A percentile compares a stretch with the other conserved stretches of the same genome.
These are phyloP conservation scores for Spathaspora girioi DNA, from an alignment of 805 yeast species.

Conservation along the genomic window DNA sequence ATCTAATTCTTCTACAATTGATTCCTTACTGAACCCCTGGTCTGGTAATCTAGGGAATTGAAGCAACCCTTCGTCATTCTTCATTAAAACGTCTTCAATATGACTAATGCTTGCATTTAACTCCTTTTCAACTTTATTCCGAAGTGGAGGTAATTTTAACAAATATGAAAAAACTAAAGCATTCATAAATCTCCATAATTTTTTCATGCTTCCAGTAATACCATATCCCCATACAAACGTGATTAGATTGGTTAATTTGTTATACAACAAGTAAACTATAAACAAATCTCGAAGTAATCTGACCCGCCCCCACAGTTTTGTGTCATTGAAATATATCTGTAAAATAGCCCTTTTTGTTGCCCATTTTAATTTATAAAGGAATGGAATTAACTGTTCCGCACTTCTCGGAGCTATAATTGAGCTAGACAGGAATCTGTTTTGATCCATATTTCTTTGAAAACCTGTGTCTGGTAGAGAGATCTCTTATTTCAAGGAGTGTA, in stretches of 20 bases:
- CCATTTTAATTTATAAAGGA: not conserved
- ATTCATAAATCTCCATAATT: slow-evolving; percentile 8
- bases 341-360: not conserved
- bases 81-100: slow-evolving; percentile 58
- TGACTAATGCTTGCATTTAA: slow-evolving; percentile 42
- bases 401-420: not conserved
- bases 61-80: slow-evolving; percentile 43
- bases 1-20: slow-evolving; percentile 51
- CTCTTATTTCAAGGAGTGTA: not conserved
- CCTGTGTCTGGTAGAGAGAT: not conserved
- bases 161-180: slow-evolving; percentile 25
- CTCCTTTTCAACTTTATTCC: slow-evolving; percentile 57
- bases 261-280: slow-evolving; percentile 11
- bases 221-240: slow-evolving; percentile 37
- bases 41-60: slow-evolving; percentile 55
- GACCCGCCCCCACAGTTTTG: not conserved
- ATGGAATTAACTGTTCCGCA: not conserved
- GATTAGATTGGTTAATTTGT: slow-evolving; percentile 7
- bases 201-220: slow-evolving; percentile 22
- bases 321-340: not conserved
- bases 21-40: slow-evolving; percentile 48
- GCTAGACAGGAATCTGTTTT: not conserved
- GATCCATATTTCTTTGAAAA: not conserved
- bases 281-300: slow-evolving; percentile 16
- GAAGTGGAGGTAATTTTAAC: slow-evolving; percentile 50